Evolutionary conservation across 345 rosid species (phyloP), one percentile per base, ranked within the genome.

Genomic region (Salix viminalis): DNA sequence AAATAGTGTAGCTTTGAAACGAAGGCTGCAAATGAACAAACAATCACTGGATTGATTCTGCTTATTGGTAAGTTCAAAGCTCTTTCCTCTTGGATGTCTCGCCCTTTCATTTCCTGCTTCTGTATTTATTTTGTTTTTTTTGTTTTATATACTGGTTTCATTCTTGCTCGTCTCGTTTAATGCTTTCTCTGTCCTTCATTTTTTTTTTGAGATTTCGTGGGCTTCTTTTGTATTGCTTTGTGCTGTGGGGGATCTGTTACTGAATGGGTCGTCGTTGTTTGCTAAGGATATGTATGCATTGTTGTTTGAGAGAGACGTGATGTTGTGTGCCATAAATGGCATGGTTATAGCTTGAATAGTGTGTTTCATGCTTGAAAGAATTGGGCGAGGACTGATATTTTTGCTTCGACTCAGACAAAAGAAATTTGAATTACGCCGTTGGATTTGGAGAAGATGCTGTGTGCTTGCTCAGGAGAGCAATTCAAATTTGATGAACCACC

Each of bases 381-480:
- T 62, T 19, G 36, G 7, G 19, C 1, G 26, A 74, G 58, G 69
- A 23, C 54, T 67, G 28, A 26, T 56, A 6, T 69, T 42, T 34
- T 44, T 23, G 7, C 39, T 48, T 5, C 41, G 21, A 23, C 30
- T 39, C 16, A 4, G 18, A 46, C 26, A 26, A 52, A 24, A 65
- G 44, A 70, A 71, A 48, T 54, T 58, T 48, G 23, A 52, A n/a
- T 64, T 52, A n/a, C 64, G 54, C 16, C 7, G 34, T 37, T 54
- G 77, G 32, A 3, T 36, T 42, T 48, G 71, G 52, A 42, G 23
- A 87, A 82, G 81, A 94, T 94, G 98, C 78, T 96, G 94, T 94
- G 98, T 78, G 92, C 98, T 83, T 96, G 98, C 80, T 96, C 99
- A 37, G 97, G 99, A 24, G 97, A 94, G 85, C 98, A 89, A 66